Evolutionary conservation across 106 monocot genomes (phyloP), one percentile per base, ranked within the genome.

Genomic region (Phalaenopsis equestris): DNA sequence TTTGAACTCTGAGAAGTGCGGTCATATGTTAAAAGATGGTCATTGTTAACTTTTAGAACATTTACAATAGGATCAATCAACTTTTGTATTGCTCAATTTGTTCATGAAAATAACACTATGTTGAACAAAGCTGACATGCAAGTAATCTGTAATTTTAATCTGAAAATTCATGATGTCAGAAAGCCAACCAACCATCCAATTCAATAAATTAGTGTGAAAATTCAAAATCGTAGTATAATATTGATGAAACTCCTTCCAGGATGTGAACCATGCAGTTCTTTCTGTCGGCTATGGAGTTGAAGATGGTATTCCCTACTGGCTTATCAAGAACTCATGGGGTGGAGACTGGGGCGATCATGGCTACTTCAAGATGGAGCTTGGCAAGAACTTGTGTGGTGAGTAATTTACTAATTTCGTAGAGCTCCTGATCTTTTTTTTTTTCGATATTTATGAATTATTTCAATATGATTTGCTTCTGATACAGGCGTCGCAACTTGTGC

Each of bases 311-410:
- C 84, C 89, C 1, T 94, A 87, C 30, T 94, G 93, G 93, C 87
- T 91, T 23, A 89, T 94, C 72, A 94, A 94, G 87, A 94, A 91
- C 83, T 94, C 93, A 30, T 94, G 93, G 93, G 93, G 91, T 11
- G 52, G 8, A 9, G 87, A 87, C 3, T 98, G 94, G 94, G 97
- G 97, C 41, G 75, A 55, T 23, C 76, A 92, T 68, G 97, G 97
- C 56, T 98, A 98, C 81, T 98, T 98, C 94, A 98, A 98, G 81
- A 98, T 98, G 94, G 97, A 98, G 61, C 18, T 91, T 55, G 97
- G 94, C 49, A 98, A 98, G 87, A 98, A 98, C 84, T 92, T 98
- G 97, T 98, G 97, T 73, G 97, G 97, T 98, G 47, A 79, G 95
- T 83, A 73, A 17, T 72, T 41, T 17, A 11, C 19, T 55, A 41